Evolutionary conservation across 345 rosid genomes (phyloP), one percentile per base, ranked within the genome.

Genomic region (Carallia pectinifolia): DNA sequence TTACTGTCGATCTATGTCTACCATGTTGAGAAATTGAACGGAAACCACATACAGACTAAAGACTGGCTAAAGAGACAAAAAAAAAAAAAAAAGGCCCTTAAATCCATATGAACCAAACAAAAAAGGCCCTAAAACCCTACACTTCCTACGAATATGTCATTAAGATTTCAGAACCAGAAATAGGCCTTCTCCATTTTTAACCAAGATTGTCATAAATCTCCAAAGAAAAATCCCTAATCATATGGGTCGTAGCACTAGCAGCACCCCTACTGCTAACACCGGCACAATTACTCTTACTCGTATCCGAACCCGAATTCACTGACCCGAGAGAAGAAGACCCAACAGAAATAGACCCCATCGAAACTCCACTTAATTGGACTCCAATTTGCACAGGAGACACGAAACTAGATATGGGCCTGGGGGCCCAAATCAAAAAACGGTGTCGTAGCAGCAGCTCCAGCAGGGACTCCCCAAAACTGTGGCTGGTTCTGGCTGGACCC

Each of bases 191-290:
- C 1, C 34, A 23, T 4, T 12, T 31, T 6, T 23, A 23, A 23
- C 23, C 23, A 23, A 23, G 23, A 23, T 78, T 86, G 23, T 88
- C 97, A 72, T 74, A 72, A 76, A 88, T 78, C 84, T 85, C 90
- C 85, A 86, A 53, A 15, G 90, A 80, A 71, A 92, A 86, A 62
- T 85, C 96, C 66, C 84, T 83, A 2, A 84, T 80, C 87, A 76
- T 65, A 62, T 78, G 81, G 30, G 59, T 23, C 27, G 59, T 23
- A 19, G 59, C 23, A 23, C 23, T 23, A 23, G 23, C n/a, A 6
- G 58, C 29, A 19, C 63, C 58, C 6, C 65, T 61, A 56, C 34
- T 48, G 8, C 70, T 54, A 54, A 19, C 62, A 5, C 50, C 61
- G 0, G 18, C 34, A 27, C 55, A 40, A 53, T 31, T 56, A 53